Conservation (phyloP, 805 yeast genomes). For the Blastobotrys parvus region DNA sequence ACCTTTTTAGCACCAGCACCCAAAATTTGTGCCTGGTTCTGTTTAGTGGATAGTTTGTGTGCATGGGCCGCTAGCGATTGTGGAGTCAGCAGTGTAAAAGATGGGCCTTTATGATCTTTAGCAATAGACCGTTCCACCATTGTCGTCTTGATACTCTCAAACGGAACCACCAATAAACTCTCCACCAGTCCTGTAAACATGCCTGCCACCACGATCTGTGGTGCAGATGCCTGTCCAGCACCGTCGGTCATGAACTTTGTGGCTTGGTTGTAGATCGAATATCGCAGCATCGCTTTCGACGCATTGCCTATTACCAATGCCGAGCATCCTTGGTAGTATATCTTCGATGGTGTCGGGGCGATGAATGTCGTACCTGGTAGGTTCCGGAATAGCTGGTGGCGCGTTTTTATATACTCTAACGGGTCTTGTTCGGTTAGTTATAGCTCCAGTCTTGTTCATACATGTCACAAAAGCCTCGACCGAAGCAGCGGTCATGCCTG, state of each 20-base stretch:
- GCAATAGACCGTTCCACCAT: conserved; percentile 19
- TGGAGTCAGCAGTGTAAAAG: too few species aligned
- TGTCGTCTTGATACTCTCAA: conserved; percentile 45
- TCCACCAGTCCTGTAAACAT: conserved; percentile 75
- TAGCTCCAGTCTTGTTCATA: conserved; percentile 15
- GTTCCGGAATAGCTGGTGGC: conserved; percentile 28
- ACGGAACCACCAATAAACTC: conserved; percentile 70
- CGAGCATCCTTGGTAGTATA: conserved; percentile 48
- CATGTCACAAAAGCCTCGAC: conserved; percentile 32
- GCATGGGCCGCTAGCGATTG: too few species aligned
- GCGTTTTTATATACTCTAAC: conserved; percentile 31
- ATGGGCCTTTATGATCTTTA: neutral
- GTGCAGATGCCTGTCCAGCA: conserved; percentile 60
- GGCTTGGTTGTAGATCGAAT: conserved; percentile 66
- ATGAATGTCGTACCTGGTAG: conserved; percentile 14
- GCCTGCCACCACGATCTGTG: conserved; percentile 78
- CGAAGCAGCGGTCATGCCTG: conserved; percentile 32
- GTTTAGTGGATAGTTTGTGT: neutral
- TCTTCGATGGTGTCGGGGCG: conserved; percentile 10
- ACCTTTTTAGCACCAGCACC: neutral
- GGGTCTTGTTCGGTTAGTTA: conserved; percentile 27
- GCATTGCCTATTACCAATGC: conserved; percentile 71
- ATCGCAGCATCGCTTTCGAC: conserved; percentile 63
- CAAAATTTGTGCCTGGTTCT: neutral
- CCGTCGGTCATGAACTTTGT: conserved; percentile 58